phyloP scores from a whole-genome alignment of 2,329 filamentous ascomycete species.

The Colletotrichum horii region DNA sequence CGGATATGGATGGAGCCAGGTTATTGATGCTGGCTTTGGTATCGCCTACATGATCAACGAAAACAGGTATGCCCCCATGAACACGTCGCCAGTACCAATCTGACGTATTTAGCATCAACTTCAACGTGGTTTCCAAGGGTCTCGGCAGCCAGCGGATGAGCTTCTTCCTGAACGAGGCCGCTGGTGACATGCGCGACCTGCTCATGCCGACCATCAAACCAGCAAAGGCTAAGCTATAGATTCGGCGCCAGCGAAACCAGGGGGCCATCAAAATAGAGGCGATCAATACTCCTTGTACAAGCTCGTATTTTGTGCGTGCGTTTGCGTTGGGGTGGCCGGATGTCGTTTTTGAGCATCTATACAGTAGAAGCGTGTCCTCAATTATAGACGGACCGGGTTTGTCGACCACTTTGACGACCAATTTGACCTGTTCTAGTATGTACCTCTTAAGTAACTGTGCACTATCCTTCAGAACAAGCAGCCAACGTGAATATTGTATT shows the following conservation, averaged over 20 bases:
- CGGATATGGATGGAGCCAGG: conserved; percentile 98
- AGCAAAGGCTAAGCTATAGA: conserved; percentile 87
- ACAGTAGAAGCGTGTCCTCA: conserved; percentile 11
- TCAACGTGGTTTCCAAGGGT: conserved; percentile 96
- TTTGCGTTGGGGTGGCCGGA: background rate
- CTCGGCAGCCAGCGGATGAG: conserved; percentile 92
- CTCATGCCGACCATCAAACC: conserved; percentile 79
- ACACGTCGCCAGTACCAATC: background rate
- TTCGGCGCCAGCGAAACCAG: background rate
- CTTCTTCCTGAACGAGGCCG: conserved; percentile 94
- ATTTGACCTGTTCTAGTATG: background rate
- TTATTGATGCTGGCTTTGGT: conserved; percentile 93
- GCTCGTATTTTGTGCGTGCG: background rate
- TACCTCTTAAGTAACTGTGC: background rate
- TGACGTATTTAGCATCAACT: conserved; percentile 74
- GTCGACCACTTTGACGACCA: background rate
- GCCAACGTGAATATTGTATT: background rate
- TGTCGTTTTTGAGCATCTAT: background rate
- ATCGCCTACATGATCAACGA: conserved; percentile 99
- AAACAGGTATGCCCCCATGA: conserved; percentile 70
- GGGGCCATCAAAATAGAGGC: background rate
- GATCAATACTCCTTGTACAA: background rate
- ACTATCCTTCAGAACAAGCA: background rate
- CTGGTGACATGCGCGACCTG: conserved; percentile 85
- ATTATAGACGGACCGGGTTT: background rate